Conservation (phyloP, 116 monocot species). For the Trichopus zeylanicus region DNA sequence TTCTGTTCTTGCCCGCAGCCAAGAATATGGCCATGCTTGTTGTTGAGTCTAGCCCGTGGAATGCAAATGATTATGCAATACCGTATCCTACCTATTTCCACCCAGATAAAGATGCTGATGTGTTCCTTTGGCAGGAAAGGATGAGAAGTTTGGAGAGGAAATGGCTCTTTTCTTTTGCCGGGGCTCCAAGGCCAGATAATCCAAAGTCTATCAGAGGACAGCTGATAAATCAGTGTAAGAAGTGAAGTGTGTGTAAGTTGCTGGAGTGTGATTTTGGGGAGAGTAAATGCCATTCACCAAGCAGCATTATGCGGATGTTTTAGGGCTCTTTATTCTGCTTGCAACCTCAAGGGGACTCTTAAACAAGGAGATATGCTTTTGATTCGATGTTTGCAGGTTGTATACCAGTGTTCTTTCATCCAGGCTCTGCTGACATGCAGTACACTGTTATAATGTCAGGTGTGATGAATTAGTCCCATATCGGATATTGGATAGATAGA, state of each 20-base stretch:
- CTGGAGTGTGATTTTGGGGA: constrained; percentile 90
- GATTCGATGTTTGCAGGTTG: constrained; percentile 96
- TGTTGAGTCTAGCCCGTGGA: constrained; percentile 96
- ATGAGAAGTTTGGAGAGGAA: constrained; percentile 73
- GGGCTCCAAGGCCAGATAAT: constrained; percentile 76
- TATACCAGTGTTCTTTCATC: constrained; percentile 95
- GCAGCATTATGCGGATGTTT: constrained; percentile 91
- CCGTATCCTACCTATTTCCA: constrained; percentile 97
- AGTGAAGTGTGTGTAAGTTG: constrained; percentile 50
- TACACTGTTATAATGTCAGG: no score
- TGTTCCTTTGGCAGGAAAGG: constrained; percentile 86
- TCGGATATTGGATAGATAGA: no score
- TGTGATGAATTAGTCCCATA: no score
- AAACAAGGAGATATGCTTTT: constrained; percentile 88
- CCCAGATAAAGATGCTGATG: constrained; percentile 68
- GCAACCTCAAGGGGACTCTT: constrained; percentile 97
- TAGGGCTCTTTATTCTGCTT: constrained; percentile 90
- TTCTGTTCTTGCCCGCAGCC: constrained; percentile 76
- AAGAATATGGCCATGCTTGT: constrained; percentile 93
- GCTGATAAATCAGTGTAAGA: constrained; percentile 72
- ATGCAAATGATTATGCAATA: constrained; percentile 90
- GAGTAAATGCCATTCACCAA: constrained; percentile 85
- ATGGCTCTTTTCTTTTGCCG: constrained; percentile 93
- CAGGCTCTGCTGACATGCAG: constrained; percentile 84
- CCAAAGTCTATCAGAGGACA: constrained; percentile 78